Base-by-base conservation (phyloP, 495 filamentous ascomycete genomes). In the Astrothelium subdiscretum region DNA sequence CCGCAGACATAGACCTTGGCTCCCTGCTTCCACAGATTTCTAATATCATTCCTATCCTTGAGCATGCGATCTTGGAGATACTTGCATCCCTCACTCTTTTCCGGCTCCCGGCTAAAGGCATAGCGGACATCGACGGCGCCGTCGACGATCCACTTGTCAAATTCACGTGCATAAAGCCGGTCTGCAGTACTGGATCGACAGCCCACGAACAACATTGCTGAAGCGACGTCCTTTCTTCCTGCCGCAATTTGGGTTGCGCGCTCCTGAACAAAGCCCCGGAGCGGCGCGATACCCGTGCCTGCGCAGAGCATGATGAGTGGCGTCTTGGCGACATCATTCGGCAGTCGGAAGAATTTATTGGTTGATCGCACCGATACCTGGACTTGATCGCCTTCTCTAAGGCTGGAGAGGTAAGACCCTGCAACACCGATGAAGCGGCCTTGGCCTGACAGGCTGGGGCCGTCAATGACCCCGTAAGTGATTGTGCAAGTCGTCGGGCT, bases 391-490 rank as follows among this genome's bases (percentile, higher is more conserved):
- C 84, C 85, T 0, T 75, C 54, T 43, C 76, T 72, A 0, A 90
- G 78, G n/a, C 74, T 68, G 22, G 63, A 63, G 10, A 71, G 64
- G 35, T 69, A 71, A 32, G 57, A 68, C 5, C 57, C 61, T 32
- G 65, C 69, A 1, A 70, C 68, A 35, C 69, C 69, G n/a, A 68
- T 62, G 59, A 44, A 68, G 40, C 71, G 71, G 57, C 68, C 68
- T 8, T 76, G 73, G 54, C 73, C 76, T 0, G 80, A 78, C 11
- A 82, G 76, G 5, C 84, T 78, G 0, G 82, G 81, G 2, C 75
- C 74, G 58, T 83, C 79, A 66, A 89, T 77, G 13, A 90, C 77
- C 2, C 77, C 77, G 77, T 85, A 88, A 12, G 87, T 89, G 29
- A 91, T 76, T 0, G 83, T 84, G 26, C 81, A 84, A 64, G 77